Conservation (phyloP, 352 stramenopile genomes). For the Halophytophthora batemanensis region DNA sequence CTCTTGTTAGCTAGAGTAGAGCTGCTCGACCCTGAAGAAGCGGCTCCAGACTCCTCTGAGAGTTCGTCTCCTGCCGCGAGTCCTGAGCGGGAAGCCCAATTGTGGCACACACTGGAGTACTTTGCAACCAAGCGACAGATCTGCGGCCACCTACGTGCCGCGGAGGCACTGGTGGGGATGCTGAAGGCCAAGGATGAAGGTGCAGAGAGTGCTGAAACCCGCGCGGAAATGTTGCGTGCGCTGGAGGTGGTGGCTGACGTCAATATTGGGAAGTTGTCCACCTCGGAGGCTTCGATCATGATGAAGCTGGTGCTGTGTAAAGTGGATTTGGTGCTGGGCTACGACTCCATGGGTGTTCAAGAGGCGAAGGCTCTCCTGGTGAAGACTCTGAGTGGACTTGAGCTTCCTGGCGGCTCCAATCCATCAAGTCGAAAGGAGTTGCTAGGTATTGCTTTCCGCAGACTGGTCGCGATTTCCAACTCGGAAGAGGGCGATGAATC, state of each 20-base stretch:
- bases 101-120: constrained; percentile 40
- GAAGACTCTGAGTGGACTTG: constrained; percentile 24
- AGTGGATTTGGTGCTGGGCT: constrained; percentile 30
- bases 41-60: neutral
- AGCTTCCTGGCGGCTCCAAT: constrained; percentile 17
- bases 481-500: constrained; percentile 16
- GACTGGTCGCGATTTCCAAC: constrained; percentile 27
- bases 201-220: neutral
- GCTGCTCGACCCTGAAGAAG: constrained; percentile 31
- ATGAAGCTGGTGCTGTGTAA: constrained; percentile 38
- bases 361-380: constrained; percentile 27
- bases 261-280: constrained; percentile 30
- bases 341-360: constrained; percentile 1
- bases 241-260: constrained; percentile 38
- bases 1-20: constrained; percentile 49
- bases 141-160: constrained; percentile 40
- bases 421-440: constrained; percentile 22
- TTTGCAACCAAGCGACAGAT: constrained; percentile 48
- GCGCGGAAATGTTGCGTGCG: constrained; percentile 26
- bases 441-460: constrained; percentile 13
- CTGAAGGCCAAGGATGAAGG: constrained; percentile 12
- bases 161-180: constrained; percentile 25
- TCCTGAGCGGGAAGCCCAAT: constrained; percentile 21
- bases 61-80: constrained; percentile 6
- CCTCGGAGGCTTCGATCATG: constrained; percentile 23